Evolutionary conservation across 257 asterid genomes (phyloP).

Genomic region (Solanum corneliomulleri): DNA sequence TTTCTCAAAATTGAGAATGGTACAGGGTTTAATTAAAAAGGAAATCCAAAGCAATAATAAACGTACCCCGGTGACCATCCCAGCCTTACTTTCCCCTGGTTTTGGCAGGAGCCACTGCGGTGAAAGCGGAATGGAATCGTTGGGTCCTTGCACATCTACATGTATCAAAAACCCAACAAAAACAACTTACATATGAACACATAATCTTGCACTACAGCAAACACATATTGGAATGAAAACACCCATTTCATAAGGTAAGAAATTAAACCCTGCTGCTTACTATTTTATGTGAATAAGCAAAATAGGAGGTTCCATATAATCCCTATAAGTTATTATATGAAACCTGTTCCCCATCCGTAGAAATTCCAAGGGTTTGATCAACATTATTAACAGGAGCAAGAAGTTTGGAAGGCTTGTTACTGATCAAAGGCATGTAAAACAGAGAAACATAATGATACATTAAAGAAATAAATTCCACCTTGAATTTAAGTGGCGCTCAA

Average conservation of each 20-base stretch:
- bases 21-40: neutral
- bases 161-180: neutral
- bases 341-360: neutral
- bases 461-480: neutral
- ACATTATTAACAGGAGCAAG: neutral
- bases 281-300: neutral
- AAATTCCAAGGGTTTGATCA: neutral
- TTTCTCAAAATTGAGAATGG: neutral
- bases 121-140: conserved; percentile 75
- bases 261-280: neutral
- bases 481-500: neutral
- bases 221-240: neutral
- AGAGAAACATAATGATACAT: neutral
- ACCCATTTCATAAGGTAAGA: neutral
- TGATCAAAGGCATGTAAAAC: neutral
- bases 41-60: neutral
- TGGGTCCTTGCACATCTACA: conserved; percentile 63
- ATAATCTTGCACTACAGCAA: neutral
- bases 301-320: neutral
- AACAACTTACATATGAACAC: neutral
- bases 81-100: conserved; percentile 73
- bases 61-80: conserved; percentile 56
- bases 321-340: neutral
- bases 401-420: neutral
- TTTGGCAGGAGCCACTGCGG: conserved; percentile 97